A percentile compares a stretch with the other conserved stretches of the same genome.
phyloP scores from a whole-genome alignment of 768 basidiomycete species.

The Boletus reticuloceps region DNA sequence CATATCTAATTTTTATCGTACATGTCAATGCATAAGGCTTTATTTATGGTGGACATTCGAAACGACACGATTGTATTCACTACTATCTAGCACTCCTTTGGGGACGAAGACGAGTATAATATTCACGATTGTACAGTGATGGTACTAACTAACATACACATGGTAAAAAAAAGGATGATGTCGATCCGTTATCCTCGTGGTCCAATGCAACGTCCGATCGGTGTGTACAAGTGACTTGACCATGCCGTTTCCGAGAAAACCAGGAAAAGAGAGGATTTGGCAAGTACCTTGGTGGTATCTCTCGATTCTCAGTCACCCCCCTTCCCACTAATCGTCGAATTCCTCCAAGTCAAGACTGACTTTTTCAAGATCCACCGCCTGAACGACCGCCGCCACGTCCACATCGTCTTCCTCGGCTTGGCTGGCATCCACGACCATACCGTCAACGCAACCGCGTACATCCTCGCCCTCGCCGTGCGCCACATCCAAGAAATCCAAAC shows the following conservation, averaged over 20 bases:
- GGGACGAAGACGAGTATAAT: no score
- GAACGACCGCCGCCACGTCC: slow-evolving; percentile 20
- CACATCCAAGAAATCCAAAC: slow-evolving; percentile 56
- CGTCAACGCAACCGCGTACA: background rate
- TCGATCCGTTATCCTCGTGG: background rate
- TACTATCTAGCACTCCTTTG: no score
- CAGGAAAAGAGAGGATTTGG: background rate
- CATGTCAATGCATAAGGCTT: no score
- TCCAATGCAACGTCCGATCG: slow-evolving; percentile 10
- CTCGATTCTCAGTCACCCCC: no score
- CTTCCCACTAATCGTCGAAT: slow-evolving; percentile 20
- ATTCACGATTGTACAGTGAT: no score
- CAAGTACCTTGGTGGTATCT: background rate
- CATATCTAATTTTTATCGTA: no score
- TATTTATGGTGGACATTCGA: no score
- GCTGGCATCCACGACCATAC: background rate
- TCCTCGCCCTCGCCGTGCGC: background rate
- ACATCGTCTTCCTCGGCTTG: slow-evolving; percentile 1
- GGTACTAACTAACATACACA: slow-evolving; percentile 6
- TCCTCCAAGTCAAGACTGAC: slow-evolving; percentile 23
- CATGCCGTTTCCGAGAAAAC: background rate
- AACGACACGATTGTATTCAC: no score
- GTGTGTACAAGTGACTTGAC: background rate
- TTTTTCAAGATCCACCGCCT: slow-evolving; percentile 17
- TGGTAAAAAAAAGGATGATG: background rate